Evolutionary conservation across 495 filamentous ascomycete genomes (phyloP).

Genomic region (Daldinia loculata): DNA sequence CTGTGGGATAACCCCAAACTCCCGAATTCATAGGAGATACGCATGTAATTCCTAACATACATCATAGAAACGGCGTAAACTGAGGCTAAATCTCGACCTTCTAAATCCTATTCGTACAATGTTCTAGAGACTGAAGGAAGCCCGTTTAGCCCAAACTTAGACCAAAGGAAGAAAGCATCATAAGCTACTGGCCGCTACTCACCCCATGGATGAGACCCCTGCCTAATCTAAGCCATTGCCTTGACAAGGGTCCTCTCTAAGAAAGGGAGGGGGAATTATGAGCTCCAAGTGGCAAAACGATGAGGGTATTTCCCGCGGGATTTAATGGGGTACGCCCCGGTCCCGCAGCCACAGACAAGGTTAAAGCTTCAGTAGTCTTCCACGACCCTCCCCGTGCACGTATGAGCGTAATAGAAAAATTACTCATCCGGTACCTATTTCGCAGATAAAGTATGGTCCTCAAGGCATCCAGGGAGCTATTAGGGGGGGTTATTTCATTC

Average conservation of each 20-base stretch:
- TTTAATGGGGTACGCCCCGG: constrained; percentile 16
- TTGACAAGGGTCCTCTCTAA: neutral
- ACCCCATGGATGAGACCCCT: constrained; percentile 2
- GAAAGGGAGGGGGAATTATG: constrained; percentile 7
- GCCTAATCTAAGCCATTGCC: neutral
- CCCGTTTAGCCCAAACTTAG: constrained; percentile 4
- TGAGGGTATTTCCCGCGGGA: constrained; percentile 5
- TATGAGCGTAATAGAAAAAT: neutral
- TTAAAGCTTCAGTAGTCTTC: constrained; percentile 8
- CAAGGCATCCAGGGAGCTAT: neutral
- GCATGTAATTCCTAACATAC: neutral
- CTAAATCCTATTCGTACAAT: neutral
- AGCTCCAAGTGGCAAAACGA: constrained; percentile 13
- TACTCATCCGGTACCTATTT: neutral
- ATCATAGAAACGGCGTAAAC: constrained; percentile 1
- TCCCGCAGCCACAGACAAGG: constrained; percentile 13
- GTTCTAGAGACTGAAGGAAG: constrained; percentile 5
- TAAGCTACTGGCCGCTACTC: neutral
- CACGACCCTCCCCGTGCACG: neutral
- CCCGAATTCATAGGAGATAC: neutral
- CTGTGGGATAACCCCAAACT: constrained; percentile 10
- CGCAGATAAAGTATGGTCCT: neutral
- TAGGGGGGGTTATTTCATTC: neutral
- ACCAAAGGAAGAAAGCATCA: constrained; percentile 5
- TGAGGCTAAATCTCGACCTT: constrained; percentile 11